phyloP scores from a whole-genome alignment of 371 early-diverging fungal genomes.

The Mortierella sp. region DNA sequence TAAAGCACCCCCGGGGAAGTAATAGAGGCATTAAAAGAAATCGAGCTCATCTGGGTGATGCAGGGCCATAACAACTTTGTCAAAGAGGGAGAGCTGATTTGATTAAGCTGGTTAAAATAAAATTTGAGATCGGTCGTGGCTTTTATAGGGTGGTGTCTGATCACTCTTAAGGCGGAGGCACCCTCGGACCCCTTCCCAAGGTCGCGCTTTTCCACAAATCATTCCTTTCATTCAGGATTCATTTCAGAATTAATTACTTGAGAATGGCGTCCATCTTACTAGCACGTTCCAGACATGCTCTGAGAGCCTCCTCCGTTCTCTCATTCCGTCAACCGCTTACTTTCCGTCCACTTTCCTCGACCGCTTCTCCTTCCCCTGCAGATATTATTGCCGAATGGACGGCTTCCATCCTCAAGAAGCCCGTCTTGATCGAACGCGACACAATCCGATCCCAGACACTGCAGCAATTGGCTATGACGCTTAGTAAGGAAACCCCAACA shows the following conservation, averaged over 20 bases:
- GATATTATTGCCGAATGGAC: constrained; percentile 47
- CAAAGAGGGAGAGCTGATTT: too few species aligned
- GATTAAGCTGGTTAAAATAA: too few species aligned
- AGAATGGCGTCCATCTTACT: constrained; percentile 17
- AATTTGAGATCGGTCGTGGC: background rate
- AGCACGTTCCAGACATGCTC: constrained; percentile 11
- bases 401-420: constrained; percentile 30
- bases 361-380: constrained; percentile 19
- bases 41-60: too few species aligned
- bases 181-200: too few species aligned
- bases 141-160: background rate
- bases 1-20: too few species aligned
- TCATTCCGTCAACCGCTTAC: background rate
- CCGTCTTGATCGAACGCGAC: constrained; percentile 42
- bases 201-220: background rate
- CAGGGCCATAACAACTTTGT: too few species aligned
- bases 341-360: constrained; percentile 24
- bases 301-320: constrained; percentile 2
- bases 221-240: background rate
- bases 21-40: too few species aligned
- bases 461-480: constrained; percentile 43
- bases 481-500: constrained; percentile 57
- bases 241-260: background rate
- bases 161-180: too few species aligned
- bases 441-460: constrained; percentile 46